Evolutionary conservation across 371 early-diverging fungal genomes (phyloP), one percentile per base, ranked within the genome.

Genomic region (Funneliformis caledonium): DNA sequence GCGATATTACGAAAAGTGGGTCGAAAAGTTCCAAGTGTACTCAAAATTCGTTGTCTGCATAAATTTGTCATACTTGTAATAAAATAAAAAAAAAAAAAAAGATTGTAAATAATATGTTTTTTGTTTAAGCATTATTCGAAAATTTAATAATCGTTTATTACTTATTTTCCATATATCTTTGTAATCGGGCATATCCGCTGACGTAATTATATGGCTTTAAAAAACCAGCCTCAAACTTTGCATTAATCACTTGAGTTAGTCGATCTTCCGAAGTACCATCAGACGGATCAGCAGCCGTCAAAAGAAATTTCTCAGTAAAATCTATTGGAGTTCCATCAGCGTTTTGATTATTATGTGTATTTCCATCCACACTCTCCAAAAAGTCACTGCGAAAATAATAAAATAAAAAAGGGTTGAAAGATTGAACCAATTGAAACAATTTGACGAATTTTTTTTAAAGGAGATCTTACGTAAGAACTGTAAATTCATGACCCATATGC

Each of bases 181-280:
- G 95, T 75, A 97, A 86, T 31, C 95, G 88, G n/a, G 94, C 88
- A 84, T 97, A 97, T 0, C 94, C 94, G 85, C 91, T 93, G 79
- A 95, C 94, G 86, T 97, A 96, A 85, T 97, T 96, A 89, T 95
- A 96, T 1, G 98, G 98, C 82, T 95, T 96, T 72, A 97, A 84
- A 79, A 96, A 89, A 0, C 98, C 98, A 2, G 97, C 96, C 81
- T 96, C 95, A 78, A 94, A 96, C 85, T 97, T 97, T 56, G 96
- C 96, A 80, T 92, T 93, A 84, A 97, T 94, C 22, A 96, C 93
- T 82, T 96, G 93, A 22, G 91, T 94, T 81, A 96, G 85, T 68
- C 95, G 92, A 80, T 94, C 96, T 83, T 94, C 94, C 19, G 90
- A 87, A 45, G 93, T 89, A 26, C 93, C 94, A 83, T 95, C 96